Base-by-base conservation (phyloP, 331 rosid genomes). In the Malus hybrid region DNA sequence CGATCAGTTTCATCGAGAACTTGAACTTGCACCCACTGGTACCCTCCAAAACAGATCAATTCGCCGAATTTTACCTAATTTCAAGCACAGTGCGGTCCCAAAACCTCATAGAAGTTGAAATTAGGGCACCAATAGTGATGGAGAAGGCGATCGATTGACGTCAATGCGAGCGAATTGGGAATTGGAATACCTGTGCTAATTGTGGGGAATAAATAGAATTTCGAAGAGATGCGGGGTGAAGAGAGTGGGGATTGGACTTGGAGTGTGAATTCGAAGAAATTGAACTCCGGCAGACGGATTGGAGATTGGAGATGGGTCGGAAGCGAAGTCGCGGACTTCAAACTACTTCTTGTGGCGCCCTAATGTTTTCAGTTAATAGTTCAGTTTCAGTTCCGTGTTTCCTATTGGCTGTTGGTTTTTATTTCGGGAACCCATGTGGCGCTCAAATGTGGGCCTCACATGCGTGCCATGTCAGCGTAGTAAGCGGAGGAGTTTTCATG, bases 71-170 rank as follows among this genome's bases (percentile, higher is more conserved):
- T 71, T 71, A 8, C 24, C 59, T 39, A 7, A 67, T 75, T 71
- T 74, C 9, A 64, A 19, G 74, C 79, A 24, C 14, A 48, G 72
- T 67, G 7, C 65, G 52, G 60, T 52, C 34, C 65, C 61, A 32
- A 39, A 70, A 76, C 75, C 82, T 15, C 78, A 70, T 50, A 29
- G 74, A 74, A 67, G 74, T 70, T 71, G 86, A 24, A 24, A 81
- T 81, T 20, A 64, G 56, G 81, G 78, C 7, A 6, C 36, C 19
- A 65, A 39, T 44, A 61, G 59, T 27, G 78, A 71, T 22, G 50
- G 84, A 68, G 50, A 65, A 54, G 70, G 73, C 70, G 86, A 86
- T 86, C 83, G 84, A 73, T 78, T 80, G 71, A 78, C 61, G 79
- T 80, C 65, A 62, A 70, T n/a, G 75, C 31, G 22, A 12, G 64